These are phyloP conservation scores for Colletotrichum gloeosporioides DNA, from an alignment of 2,329 filamentous ascomycete species.

Conservation along the genomic window DNA sequence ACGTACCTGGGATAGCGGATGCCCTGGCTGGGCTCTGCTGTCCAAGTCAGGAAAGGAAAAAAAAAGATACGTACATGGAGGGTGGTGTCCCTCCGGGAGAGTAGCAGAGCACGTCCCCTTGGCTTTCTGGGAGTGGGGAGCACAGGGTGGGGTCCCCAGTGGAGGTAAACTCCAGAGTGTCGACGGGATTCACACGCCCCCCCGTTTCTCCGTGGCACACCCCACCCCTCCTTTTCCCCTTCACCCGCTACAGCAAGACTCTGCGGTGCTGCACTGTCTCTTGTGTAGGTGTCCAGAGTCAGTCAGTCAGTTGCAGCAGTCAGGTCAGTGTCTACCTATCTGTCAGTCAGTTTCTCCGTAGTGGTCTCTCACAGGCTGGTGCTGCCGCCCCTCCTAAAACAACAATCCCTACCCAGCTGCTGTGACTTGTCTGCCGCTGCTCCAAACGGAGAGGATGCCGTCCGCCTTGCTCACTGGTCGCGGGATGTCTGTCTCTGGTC, in stretches of 20 bases:
- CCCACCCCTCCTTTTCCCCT: not conserved
- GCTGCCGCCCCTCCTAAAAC: conserved; percentile 8
- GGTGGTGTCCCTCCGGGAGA: conserved; percentile 1
- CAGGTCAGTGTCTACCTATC: not conserved
- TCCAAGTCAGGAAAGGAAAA: not conserved
- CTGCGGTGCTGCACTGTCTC: not conserved
- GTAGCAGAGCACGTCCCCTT: conserved; percentile 19
- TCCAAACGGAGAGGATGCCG: conserved; percentile 11
- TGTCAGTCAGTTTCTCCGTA: not conserved
- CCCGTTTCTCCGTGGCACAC: not conserved
- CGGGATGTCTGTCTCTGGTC: not conserved
- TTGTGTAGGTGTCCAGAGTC: not conserved
- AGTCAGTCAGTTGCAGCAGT: not conserved
- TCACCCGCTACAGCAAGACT: conserved; percentile 5
- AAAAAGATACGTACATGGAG: not conserved
- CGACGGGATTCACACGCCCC: not conserved
- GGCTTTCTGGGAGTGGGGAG: conserved; percentile 2
- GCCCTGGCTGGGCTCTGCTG: not conserved
- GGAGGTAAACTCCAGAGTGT: not conserved
- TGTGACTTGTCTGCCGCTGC: not conserved
- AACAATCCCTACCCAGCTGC: conserved; percentile 3
- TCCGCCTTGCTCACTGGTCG: not conserved
- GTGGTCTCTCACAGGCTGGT: conserved; percentile 1
- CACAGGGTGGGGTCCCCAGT: not conserved
- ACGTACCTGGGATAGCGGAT: not conserved